Conservation (phyloP, 129 eudicot species). For the Gnaphalium uliginosum region DNA sequence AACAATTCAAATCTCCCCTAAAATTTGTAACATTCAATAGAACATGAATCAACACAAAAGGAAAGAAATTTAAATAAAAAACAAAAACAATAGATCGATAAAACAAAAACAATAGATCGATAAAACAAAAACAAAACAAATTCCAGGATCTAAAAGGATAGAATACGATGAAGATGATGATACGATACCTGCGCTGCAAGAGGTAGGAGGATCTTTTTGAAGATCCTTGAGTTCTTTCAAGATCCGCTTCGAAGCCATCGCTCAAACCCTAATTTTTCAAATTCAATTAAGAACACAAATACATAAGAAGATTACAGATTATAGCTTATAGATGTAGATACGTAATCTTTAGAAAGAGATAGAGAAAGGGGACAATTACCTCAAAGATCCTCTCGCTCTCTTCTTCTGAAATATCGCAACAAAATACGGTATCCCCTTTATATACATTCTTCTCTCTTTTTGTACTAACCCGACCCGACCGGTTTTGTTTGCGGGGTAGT, state of each 20-base stretch:
- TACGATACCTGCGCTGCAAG: conserved; percentile 66
- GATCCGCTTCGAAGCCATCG: conserved; percentile 46
- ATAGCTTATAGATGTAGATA: too few species aligned
- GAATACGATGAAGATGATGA: background rate
- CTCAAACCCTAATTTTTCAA: background rate
- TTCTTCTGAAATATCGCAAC: conserved; percentile 24
- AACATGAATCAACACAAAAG: background rate
- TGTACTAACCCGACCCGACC: background rate
- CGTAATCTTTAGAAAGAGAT: background rate
- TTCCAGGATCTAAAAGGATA: background rate
- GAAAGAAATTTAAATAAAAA: background rate
- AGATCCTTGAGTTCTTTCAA: conserved; percentile 75
- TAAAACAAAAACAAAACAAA: conserved; percentile 1
- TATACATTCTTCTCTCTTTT: background rate
- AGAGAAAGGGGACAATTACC: conserved; percentile 22
- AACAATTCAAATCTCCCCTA: background rate
- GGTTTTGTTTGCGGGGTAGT: background rate
- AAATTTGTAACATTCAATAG: background rate
- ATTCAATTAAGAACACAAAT: background rate
- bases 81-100: background rate
- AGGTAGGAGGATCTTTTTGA: conserved; percentile 80
- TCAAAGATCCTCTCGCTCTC: conserved; percentile 29
- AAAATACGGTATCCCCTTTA: conserved; percentile 3
- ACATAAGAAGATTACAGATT: too few species aligned
- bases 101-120: background rate